These are phyloP conservation scores for Cucurbita moschata DNA, from an alignment of 306 rosid species.

Conservation along the genomic window DNA sequence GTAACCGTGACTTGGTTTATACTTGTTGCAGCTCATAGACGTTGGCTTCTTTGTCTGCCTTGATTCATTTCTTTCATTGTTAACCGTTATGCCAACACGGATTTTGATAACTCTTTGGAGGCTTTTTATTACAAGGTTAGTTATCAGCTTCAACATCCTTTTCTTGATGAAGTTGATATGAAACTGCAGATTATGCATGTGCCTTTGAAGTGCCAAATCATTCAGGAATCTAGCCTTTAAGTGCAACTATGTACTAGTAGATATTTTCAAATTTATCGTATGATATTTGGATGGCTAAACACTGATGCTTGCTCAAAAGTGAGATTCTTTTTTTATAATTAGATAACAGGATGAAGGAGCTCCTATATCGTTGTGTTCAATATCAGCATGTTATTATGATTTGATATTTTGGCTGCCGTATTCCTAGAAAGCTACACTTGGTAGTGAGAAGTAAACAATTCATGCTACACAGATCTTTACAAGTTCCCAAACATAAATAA, in stretches of 20 bases:
- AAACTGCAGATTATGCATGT: neutral
- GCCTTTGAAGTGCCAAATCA: neutral
- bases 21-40: conserved; percentile 76
- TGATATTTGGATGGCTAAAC: neutral
- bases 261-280: neutral
- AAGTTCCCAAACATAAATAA: neutral
- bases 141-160: conserved; percentile 11
- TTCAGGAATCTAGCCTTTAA: neutral
- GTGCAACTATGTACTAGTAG: neutral
- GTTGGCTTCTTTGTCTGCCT: conserved; percentile 96
- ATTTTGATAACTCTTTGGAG: conserved; percentile 60
- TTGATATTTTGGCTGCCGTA: neutral
- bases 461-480: neutral
- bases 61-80: conserved; percentile 86
- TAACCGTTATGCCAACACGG: conserved; percentile 95
- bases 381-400: neutral
- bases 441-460: neutral
- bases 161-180: conserved; percentile 9
- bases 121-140: conserved; percentile 63
- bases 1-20: neutral
- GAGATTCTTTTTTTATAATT: neutral
- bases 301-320: neutral
- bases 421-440: neutral
- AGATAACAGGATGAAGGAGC: neutral
- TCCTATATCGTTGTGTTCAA: neutral